Evolutionary conservation across 2,329 filamentous ascomycete species (phyloP).

Genomic region (Neofusicoccum sp.): DNA sequence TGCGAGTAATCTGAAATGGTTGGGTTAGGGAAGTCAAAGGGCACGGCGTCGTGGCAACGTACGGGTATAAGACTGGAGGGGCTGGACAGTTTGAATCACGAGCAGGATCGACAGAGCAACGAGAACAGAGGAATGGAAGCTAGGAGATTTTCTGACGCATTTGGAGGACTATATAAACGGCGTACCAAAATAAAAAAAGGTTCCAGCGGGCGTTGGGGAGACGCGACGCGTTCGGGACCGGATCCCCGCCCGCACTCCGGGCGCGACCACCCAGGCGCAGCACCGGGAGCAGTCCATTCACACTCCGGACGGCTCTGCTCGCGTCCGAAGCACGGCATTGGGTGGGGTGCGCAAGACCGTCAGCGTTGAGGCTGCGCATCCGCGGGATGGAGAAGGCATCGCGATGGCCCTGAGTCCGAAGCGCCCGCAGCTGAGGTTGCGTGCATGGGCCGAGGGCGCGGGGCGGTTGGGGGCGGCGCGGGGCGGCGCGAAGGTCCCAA

Average conservation of each 20-base stretch:
- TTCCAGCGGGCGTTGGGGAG: neutral
- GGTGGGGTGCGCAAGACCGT: neutral
- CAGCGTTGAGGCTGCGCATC: neutral
- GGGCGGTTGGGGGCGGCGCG: no score
- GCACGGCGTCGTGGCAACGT: neutral
- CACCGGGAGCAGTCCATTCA: neutral
- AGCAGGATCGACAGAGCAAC: neutral
- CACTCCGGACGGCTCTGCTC: neutral
- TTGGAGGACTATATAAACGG: slow-evolving; percentile 4
- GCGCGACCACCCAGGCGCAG: neutral
- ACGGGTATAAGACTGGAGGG: neutral
- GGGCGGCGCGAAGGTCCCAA: neutral
- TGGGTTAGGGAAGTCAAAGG: neutral
- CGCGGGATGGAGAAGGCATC: neutral
- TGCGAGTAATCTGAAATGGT: slow-evolving; percentile 21
- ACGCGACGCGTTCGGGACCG: slow-evolving; percentile 10
- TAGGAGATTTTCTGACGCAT: neutral
- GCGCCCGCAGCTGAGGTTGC: slow-evolving; percentile 2
- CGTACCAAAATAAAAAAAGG: neutral
- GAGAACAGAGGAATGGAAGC: neutral
- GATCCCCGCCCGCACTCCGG: slow-evolving; percentile 12
- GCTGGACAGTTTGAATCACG: neutral
- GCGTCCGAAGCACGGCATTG: neutral
- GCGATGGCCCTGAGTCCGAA: slow-evolving; percentile 1
- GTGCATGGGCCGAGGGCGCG: slow-evolving; percentile 1